These are phyloP conservation scores for Trichoderma hamatum DNA, from an alignment of 2,329 filamentous ascomycete genomes.

Conservation along the genomic window DNA sequence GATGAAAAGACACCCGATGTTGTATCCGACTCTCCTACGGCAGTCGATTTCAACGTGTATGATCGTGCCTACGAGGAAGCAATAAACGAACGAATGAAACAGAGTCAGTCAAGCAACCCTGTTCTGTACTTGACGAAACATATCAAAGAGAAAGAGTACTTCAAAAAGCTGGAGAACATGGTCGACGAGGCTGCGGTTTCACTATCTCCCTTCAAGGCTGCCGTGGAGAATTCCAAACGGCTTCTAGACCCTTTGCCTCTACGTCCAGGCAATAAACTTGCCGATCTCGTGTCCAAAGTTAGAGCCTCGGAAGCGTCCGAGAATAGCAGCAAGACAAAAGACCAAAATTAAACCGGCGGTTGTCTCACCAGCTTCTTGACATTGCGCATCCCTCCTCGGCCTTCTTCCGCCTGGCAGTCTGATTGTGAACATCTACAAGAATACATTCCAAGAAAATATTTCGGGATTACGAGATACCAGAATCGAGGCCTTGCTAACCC, in stretches of 20 bases:
- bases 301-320: constrained; percentile 24
- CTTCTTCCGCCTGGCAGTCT: neutral
- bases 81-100: constrained; percentile 73
- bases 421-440: constrained; percentile 2
- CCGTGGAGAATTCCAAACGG: constrained; percentile 28
- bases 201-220: constrained; percentile 26
- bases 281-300: constrained; percentile 28
- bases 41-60: constrained; percentile 85
- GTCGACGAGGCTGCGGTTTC: constrained; percentile 38
- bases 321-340: constrained; percentile 16
- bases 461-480: neutral
- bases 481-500: neutral
- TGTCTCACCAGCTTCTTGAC: neutral
- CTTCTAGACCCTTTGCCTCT: constrained; percentile 25
- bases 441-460: neutral
- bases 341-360: neutral
- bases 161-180: constrained; percentile 44
- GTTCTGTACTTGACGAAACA: constrained; percentile 55
- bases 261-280: constrained; percentile 23
- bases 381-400: neutral
- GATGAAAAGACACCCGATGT: constrained; percentile 49
- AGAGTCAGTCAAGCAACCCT: constrained; percentile 46
- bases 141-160: constrained; percentile 49
- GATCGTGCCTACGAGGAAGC: constrained; percentile 78
- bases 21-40: constrained; percentile 82